Evolutionary conservation across 768 basidiomycete species (phyloP).

Genomic region (Royoungia palumana): DNA sequence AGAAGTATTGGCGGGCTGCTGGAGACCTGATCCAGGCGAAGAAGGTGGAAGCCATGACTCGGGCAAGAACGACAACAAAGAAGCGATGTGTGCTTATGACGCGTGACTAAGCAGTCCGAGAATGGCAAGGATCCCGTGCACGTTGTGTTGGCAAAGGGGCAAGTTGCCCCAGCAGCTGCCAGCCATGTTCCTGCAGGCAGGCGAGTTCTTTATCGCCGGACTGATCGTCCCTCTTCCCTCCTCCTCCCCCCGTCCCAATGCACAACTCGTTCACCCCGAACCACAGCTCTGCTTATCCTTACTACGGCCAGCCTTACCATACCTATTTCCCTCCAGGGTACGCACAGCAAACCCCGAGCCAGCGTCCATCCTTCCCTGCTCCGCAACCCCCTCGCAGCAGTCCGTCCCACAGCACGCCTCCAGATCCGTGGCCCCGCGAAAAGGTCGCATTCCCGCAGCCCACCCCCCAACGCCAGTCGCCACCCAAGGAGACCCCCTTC

Average conservation of each 20-base stretch:
- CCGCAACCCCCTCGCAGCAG: constrained; percentile 16
- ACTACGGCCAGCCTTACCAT: constrained; percentile 46
- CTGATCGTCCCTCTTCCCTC: constrained; percentile 1
- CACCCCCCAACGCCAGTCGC: constrained; percentile 13
- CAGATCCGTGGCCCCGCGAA: constrained; percentile 34
- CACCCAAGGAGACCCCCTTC: constrained; percentile 22
- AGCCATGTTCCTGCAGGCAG: constrained; percentile 20
- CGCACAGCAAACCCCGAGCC: constrained; percentile 15
- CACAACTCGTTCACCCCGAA: constrained; percentile 31
- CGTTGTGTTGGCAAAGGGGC: constrained; percentile 19
- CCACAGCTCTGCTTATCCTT: constrained; percentile 43
- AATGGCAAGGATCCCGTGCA: constrained; percentile 31
- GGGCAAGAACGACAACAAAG: background rate
- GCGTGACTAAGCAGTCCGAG: no score
- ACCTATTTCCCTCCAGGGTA: constrained; percentile 33
- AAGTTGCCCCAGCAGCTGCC: constrained; percentile 3
- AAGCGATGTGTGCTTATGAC: no score
- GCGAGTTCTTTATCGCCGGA: constrained; percentile 14
- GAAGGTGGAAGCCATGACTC: constrained; percentile 77
- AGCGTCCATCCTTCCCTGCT: constrained; percentile 14
- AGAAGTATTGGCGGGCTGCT: constrained; percentile 90
- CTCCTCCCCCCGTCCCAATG: constrained; percentile 21
- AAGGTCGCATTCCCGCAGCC: constrained; percentile 32
- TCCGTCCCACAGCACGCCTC: constrained; percentile 32
- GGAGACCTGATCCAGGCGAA: constrained; percentile 88